Conservation (phyloP, 768 basidiomycete genomes). For the Serendipita indica region DNA sequence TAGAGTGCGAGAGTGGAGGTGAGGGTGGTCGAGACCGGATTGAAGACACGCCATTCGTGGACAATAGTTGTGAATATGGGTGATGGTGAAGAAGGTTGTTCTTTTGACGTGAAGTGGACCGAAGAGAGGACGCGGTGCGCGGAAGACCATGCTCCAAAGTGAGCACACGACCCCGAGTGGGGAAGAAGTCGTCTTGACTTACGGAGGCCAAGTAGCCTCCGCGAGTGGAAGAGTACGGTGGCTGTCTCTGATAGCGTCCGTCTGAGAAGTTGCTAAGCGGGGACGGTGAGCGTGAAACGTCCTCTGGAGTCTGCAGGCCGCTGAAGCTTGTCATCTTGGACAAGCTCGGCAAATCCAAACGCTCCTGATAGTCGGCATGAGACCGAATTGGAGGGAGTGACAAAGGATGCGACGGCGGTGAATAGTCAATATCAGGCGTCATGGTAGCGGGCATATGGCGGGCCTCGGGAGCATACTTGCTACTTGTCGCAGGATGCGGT, state of each 20-base stretch:
- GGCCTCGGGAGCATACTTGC: not conserved
- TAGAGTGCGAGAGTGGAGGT: not conserved
- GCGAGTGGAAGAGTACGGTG: not conserved
- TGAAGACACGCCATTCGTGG: not conserved
- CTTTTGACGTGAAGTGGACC: not conserved
- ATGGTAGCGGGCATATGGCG: not conserved
- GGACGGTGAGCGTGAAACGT: constrained; percentile 2
- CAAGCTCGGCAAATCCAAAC: not conserved
- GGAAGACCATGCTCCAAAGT: constrained; percentile 4
- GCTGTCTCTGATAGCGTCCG: not conserved
- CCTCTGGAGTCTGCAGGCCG: constrained; percentile 5
- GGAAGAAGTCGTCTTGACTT: constrained; percentile 7
- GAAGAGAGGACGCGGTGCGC: not conserved
- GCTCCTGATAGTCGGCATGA: not conserved
- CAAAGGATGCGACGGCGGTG: not conserved
- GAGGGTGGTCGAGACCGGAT: constrained; percentile 7
- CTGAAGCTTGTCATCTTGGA: not conserved
- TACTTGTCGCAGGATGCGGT: not conserved
- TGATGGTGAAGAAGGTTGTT: not conserved
- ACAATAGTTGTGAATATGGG: not conserved
- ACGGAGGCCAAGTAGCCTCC: not conserved
- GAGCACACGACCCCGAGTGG: not conserved
- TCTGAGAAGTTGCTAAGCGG: constrained; percentile 6
- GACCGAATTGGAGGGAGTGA: constrained; percentile 3
- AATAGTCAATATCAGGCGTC: constrained; percentile 4